Conservation (phyloP, 108 stramenopile genomes). For the Cyclostephanos invisitatus region DNA sequence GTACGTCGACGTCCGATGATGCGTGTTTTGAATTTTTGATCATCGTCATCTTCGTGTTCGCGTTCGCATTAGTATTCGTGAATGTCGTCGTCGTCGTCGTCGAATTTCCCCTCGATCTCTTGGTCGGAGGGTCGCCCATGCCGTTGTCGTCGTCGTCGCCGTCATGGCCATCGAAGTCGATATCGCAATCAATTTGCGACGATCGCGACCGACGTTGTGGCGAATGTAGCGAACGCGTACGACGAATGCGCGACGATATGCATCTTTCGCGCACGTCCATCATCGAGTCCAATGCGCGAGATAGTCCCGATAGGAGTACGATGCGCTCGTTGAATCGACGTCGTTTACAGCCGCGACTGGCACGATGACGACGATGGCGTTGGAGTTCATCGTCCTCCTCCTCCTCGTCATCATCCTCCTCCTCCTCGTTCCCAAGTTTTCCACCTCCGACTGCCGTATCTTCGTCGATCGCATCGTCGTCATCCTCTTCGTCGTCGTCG, state of each 20-base stretch:
- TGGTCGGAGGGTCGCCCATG: background rate
- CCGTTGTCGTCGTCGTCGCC: too few species aligned
- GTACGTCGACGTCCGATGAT: slow-evolving; percentile 8
- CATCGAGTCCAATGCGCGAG: background rate
- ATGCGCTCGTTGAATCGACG: slow-evolving; percentile 41
- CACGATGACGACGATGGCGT: background rate
- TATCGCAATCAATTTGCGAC: background rate
- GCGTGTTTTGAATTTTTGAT: background rate
- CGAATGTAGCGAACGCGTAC: background rate
- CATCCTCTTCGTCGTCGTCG: slow-evolving; percentile 10
- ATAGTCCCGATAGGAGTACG: slow-evolving; percentile 10
- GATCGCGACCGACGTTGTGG: background rate
- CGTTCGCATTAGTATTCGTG: background rate
- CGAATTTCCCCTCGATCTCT: background rate
- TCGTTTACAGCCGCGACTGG: slow-evolving; percentile 22
- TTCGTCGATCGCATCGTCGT: background rate
- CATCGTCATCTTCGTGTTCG: background rate
- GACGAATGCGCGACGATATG: background rate
- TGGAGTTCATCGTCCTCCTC: background rate
- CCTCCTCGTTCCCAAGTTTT: slow-evolving; percentile 15
- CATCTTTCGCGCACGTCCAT: too few species aligned
- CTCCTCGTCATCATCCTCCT: slow-evolving; percentile 7
- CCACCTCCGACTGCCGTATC: too few species aligned
- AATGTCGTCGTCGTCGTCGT: background rate
- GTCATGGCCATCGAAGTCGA: background rate